Conservation (phyloP, 1,139 yeast genomes). For the Wickerhamiella pararugosa region DNA sequence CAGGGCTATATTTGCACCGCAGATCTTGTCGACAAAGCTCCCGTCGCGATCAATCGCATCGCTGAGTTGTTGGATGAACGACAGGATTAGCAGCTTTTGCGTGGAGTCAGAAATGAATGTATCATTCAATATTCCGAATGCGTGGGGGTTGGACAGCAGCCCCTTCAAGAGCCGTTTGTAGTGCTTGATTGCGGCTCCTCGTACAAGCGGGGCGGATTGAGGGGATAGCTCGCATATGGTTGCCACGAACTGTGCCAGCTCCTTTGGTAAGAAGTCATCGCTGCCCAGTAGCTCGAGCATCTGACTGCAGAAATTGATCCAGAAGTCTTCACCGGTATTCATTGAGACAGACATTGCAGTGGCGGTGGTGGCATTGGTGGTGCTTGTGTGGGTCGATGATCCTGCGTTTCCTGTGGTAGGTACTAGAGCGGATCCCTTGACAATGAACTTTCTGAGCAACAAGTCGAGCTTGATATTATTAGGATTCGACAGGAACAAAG, state of each 20-base stretch:
- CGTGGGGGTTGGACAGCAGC: conserved; percentile 11
- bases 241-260: conserved; percentile 3
- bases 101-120: conserved; percentile 9
- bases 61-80: not conserved
- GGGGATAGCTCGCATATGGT: conserved; percentile 1
- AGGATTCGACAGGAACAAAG: not conserved
- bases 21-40: not conserved
- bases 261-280: not conserved
- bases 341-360: not conserved
- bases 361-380: not conserved
- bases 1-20: conserved; percentile 4
- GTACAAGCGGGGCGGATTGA: not conserved
- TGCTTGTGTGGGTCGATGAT: not conserved
- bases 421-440: not conserved
- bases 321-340: not conserved
- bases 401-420: not conserved
- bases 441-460: conserved; percentile 5
- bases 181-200: conserved; percentile 2
- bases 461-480: conserved; percentile 10
- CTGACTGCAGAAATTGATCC: not conserved
- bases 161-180: not conserved
- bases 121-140: conserved; percentile 11
- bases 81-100: conserved; percentile 1
- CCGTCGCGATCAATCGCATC: not conserved
- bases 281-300: not conserved